A percentile compares a stretch with the other conserved stretches of the same genome.
Conservation (phyloP, 2,329 filamentous ascomycete species). For the Capronia epimyces region DNA sequence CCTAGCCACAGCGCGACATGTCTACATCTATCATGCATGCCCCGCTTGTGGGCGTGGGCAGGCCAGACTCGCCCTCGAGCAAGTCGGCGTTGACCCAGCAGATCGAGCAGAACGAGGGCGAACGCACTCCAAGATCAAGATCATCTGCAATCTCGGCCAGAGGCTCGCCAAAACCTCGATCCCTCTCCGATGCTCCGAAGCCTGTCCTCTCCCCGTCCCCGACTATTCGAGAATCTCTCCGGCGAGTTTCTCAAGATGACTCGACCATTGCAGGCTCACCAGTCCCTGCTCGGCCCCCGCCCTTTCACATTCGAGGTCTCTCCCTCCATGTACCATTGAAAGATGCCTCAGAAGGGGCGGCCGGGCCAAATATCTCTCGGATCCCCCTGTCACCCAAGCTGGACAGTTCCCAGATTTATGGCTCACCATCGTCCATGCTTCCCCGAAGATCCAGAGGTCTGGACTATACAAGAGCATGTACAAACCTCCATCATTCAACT, state of each 20-base stretch:
- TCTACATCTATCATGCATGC: constrained; percentile 24
- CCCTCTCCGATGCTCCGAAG: constrained; percentile 61
- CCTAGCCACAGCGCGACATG: constrained; percentile 15
- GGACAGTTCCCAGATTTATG: constrained; percentile 77
- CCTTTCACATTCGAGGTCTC: constrained; percentile 58
- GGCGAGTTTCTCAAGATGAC: constrained; percentile 59
- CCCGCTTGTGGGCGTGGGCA: constrained; percentile 10
- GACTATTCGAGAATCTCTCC: constrained; percentile 51
- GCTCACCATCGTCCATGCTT: constrained; percentile 79
- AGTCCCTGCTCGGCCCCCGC: constrained; percentile 66
- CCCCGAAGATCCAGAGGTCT: constrained; percentile 83
- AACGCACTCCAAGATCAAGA: constrained; percentile 23
- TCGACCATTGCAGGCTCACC: constrained; percentile 55
- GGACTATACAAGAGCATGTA: constrained; percentile 89
- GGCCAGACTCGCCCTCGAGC: constrained; percentile 14
- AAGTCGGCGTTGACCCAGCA: constrained; percentile 26
- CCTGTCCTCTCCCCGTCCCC: constrained; percentile 56
- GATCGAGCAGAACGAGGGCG: constrained; percentile 25
- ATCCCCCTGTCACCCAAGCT: constrained; percentile 77
- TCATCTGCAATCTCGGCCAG: constrained; percentile 22
- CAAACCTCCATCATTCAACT: constrained; percentile 91
- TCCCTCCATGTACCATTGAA: constrained; percentile 64
- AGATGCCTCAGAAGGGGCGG: constrained; percentile 30
- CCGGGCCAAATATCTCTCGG: constrained; percentile 52
- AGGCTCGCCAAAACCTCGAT: constrained; percentile 51